Evolutionary conservation across 805 yeast species (phyloP), one percentile per base, ranked within the genome.

Genomic region (Yamadazyma phyllophila): DNA sequence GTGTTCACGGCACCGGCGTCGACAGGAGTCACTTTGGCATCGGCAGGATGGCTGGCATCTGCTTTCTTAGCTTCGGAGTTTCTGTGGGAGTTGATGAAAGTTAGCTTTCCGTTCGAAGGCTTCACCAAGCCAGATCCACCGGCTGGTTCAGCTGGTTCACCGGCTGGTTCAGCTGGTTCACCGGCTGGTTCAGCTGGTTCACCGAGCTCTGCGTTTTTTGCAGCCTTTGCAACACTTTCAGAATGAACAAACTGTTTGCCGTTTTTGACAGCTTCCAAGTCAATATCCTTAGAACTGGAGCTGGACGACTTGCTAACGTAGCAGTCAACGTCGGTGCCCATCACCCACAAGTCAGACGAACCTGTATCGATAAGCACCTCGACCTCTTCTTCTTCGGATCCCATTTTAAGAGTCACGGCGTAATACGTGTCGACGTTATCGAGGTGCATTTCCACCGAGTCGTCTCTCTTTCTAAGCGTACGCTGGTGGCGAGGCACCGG

Each of bases 311-410:
- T n/a, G 2, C 37, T 15, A 7, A 34, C 40, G 7, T 44, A 42
- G 47, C 71, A 66, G 6, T 38, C 39, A 5, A 63, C 56, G 33
- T 66, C 63, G 38, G 53, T 56, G 15, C 66, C 49, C 69, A 66
- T 66, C 32, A 71, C 58, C 76, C 76, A 70, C 44, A 70, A 58
- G 51, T 70, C 76, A 7, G 73, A 65, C 6, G 74, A 67, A 2
- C 74, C 76, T 17, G 74, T 70, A 50, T 69, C 74, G 10, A 70
- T 61, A 50, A 67, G 55, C 3, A 68, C 70, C 10, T 59, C 56
- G 9, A 59, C 60, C 26, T 53, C 39, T 17, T 67, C 62, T 35
- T 49, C 41, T 37, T 59, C 52, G 12, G 66, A 59, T 12, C 74
- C 74, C 11, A 66, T 49, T 31, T 51, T 34, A 36, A 66, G 48